These are phyloP conservation scores for Baffinella frigidus DNA, from an alignment of 208 protist species.

Conservation along the genomic window DNA sequence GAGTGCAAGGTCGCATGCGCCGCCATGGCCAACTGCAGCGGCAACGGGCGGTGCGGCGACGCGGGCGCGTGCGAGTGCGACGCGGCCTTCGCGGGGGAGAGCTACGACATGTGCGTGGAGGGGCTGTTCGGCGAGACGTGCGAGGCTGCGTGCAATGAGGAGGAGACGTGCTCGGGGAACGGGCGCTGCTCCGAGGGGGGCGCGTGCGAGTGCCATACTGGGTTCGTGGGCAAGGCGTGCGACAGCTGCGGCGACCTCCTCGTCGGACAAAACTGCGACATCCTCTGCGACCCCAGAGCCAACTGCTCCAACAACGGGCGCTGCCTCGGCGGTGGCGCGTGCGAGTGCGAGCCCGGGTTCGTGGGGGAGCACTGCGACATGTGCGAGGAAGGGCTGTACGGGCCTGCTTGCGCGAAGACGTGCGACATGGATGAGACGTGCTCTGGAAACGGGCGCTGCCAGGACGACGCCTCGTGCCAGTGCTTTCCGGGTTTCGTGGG, in stretches of 20 bases:
- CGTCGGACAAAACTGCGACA: neutral
- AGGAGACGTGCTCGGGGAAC: slow-evolving; percentile 13
- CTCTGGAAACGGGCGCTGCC: neutral
- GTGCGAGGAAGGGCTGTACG: neutral
- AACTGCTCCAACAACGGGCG: neutral
- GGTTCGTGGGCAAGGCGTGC: neutral
- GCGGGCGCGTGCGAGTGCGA: slow-evolving; percentile 10
- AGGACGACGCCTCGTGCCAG: neutral
- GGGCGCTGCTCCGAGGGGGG: neutral
- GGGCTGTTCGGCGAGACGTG: neutral
- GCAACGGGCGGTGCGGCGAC: slow-evolving; percentile 4
- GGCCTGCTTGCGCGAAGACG: neutral
- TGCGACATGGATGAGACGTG: neutral
- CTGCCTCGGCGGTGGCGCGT: neutral
- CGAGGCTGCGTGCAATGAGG: neutral
- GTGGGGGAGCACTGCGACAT: neutral
- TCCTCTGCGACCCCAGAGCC: neutral
- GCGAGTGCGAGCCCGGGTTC: neutral
- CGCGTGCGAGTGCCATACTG: neutral
- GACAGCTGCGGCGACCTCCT: neutral
- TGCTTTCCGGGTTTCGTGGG: neutral
- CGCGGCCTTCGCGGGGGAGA: neutral
- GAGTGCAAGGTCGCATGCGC: neutral
- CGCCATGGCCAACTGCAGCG: neutral
- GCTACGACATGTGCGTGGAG: neutral